Conservation (phyloP, 345 rosid genomes). For the Abelmoschus esculentus region DNA sequence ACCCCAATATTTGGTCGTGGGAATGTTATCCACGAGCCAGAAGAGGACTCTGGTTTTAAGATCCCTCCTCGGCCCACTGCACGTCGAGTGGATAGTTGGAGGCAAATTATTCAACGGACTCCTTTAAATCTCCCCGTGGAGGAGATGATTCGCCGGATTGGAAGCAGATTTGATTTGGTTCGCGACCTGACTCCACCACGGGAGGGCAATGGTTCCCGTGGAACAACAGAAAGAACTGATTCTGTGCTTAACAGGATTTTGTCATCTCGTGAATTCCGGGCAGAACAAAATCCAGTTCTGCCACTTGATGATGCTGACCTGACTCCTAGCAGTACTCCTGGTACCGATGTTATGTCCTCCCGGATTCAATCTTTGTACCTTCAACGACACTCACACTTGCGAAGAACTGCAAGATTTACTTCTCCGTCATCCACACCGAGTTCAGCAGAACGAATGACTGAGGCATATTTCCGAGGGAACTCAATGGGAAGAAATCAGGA, state of each 20-base stretch:
- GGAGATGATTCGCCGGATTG: slow-evolving; percentile 59
- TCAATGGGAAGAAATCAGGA: neutral
- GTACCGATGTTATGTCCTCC: neutral
- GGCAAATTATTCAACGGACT: slow-evolving; percentile 39
- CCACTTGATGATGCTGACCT: slow-evolving; percentile 14
- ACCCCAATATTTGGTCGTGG: slow-evolving; percentile 90
- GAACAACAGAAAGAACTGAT: slow-evolving; percentile 41
- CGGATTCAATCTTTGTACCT: neutral
- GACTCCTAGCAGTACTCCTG: neutral
- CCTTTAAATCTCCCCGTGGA: slow-evolving; percentile 63
- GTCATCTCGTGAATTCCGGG: slow-evolving; percentile 59
- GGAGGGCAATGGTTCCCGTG: neutral
- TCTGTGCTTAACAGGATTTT: slow-evolving; percentile 53
- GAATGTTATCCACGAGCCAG: slow-evolving; percentile 40
- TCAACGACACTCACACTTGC: neutral
- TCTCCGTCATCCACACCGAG: neutral
- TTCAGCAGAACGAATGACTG: neutral
- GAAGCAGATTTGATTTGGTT: neutral
- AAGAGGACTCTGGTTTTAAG: slow-evolving; percentile 53
- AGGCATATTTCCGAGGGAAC: neutral
- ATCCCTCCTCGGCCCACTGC: neutral
- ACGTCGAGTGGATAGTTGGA: neutral
- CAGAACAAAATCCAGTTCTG: slow-evolving; percentile 47
- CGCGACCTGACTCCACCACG: neutral
- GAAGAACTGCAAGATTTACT: neutral